These are phyloP conservation scores for Malus fusca DNA, from an alignment of 306 rosid genomes.

Conservation along the genomic window DNA sequence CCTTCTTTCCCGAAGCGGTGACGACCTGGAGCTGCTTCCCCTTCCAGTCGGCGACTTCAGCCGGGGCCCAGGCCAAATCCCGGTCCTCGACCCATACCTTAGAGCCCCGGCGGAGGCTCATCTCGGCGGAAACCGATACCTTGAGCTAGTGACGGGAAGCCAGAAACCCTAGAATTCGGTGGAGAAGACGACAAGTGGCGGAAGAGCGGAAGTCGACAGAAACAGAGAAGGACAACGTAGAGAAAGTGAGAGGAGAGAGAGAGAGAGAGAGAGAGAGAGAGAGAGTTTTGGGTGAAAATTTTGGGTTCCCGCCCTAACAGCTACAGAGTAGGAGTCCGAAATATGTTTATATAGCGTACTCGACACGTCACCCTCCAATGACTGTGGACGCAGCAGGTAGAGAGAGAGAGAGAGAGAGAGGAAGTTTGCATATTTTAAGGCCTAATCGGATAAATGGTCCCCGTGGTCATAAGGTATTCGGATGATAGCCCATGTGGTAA, in stretches of 20 bases:
- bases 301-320: constrained; percentile 81
- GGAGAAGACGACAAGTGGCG: not conserved
- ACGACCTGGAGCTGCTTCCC: constrained; percentile 39
- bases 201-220: not conserved
- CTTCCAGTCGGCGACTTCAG: constrained; percentile 50
- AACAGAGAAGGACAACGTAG: constrained; percentile 2
- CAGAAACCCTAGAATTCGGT: constrained; percentile 8
- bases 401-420: not conserved
- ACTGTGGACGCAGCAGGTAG: not conserved
- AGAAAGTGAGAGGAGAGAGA: not conserved
- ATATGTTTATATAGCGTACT: constrained; percentile 26
- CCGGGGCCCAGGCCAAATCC: constrained; percentile 64
- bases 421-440: not conserved
- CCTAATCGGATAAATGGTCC: too few species aligned
- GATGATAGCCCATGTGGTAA: too few species aligned
- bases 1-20: constrained; percentile 70
- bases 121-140: constrained; percentile 6
- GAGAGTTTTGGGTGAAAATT: constrained; percentile 32
- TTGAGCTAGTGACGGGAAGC: not conserved
- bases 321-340: constrained; percentile 28
- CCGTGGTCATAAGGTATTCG: too few species aligned
- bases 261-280: constrained; percentile 9
- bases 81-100: constrained; percentile 83
- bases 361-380: constrained; percentile 36
- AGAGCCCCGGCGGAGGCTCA: constrained; percentile 71